Conservation (phyloP, 305 asterid species). For the Caryopteris hybrid region DNA sequence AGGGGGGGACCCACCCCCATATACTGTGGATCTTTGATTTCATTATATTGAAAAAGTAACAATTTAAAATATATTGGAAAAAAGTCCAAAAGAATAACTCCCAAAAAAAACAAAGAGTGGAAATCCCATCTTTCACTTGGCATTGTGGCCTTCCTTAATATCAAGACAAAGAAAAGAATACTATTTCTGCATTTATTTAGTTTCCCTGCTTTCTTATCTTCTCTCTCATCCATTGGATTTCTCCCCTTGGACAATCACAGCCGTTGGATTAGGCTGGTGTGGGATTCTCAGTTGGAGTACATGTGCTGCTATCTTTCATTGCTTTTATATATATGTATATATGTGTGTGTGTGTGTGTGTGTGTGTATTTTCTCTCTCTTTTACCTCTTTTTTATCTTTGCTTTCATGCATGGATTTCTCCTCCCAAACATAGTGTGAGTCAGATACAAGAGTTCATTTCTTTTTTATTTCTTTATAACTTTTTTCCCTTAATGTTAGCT, state of each 20-base stretch:
- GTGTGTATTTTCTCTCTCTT: too few species aligned
- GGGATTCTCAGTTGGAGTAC: conserved; percentile 57
- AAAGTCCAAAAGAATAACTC: conserved; percentile 42
- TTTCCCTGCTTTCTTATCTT: conserved; percentile 7
- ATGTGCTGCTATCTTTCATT: conserved; percentile 48
- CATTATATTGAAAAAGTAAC: background rate
- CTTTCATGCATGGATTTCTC: conserved; percentile 89
- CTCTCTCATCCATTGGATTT: conserved; percentile 8
- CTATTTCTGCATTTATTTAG: conserved; percentile 5
- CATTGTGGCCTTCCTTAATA: conserved; percentile 45
- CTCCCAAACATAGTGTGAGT: conserved; percentile 41
- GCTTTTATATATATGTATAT: conserved; percentile 40
- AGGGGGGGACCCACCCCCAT: conserved; percentile 29
- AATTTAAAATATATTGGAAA: background rate
- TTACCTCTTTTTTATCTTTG: too few species aligned
- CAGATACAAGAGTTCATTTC: too few species aligned
- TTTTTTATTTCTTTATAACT: background rate
- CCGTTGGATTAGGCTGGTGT: conserved; percentile 38
- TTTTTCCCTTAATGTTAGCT: conserved; percentile 21
- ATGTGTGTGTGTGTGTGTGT: too few species aligned
- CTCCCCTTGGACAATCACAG: background rate
- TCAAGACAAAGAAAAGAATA: conserved; percentile 81
- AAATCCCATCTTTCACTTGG: conserved; percentile 44
- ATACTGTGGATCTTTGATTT: conserved; percentile 36
- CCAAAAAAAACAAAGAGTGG: conserved; percentile 47